phyloP scores from a whole-genome alignment of 768 basidiomycete genomes.

The Collybiopsis luxurians region DNA sequence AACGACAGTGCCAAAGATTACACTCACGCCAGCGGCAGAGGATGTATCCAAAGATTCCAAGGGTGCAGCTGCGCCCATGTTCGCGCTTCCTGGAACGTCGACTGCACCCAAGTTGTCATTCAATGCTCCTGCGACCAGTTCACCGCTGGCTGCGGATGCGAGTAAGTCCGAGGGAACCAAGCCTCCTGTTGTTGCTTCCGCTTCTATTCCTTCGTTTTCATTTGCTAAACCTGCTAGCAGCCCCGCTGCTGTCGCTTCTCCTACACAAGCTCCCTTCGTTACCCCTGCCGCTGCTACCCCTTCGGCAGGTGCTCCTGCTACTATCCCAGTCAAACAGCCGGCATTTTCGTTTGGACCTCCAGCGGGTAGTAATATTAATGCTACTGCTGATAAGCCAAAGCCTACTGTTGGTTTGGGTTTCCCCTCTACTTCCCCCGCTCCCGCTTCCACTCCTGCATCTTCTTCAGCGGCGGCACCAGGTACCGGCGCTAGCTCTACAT shows the following conservation, averaged over 20 bases:
- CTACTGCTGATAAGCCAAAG: slow-evolving; percentile 9
- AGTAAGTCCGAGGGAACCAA: slow-evolving; percentile 7
- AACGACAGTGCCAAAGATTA: slow-evolving; percentile 17
- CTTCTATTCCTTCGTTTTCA: slow-evolving; percentile 12
- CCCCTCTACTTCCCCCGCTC: slow-evolving; percentile 10
- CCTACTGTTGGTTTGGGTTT: slow-evolving; percentile 12
- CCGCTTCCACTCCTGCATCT: slow-evolving; percentile 7
- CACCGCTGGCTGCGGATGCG: slow-evolving; percentile 12
- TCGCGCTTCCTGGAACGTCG: slow-evolving; percentile 16
- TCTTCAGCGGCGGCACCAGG: slow-evolving; percentile 6
- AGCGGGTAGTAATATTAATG: neutral
- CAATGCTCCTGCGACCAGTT: slow-evolving; percentile 17
- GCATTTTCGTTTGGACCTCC: slow-evolving; percentile 20
- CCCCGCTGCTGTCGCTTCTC: slow-evolving; percentile 9
- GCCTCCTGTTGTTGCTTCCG: slow-evolving; percentile 7
- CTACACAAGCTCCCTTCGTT: slow-evolving; percentile 8
- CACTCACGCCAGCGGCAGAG: slow-evolving; percentile 24
- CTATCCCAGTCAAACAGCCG: slow-evolving; percentile 11
- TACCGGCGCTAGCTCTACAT: slow-evolving; percentile 1
- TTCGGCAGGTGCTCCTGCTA: slow-evolving; percentile 8
- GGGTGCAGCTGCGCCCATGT: slow-evolving; percentile 9
- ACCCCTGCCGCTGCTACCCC: slow-evolving; percentile 10
- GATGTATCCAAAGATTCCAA: slow-evolving; percentile 16
- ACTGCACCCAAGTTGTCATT: slow-evolving; percentile 26
- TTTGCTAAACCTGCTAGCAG: slow-evolving; percentile 17